Conservation (phyloP, 352 stramenopile genomes). For the Pythium aquatile region DNA sequence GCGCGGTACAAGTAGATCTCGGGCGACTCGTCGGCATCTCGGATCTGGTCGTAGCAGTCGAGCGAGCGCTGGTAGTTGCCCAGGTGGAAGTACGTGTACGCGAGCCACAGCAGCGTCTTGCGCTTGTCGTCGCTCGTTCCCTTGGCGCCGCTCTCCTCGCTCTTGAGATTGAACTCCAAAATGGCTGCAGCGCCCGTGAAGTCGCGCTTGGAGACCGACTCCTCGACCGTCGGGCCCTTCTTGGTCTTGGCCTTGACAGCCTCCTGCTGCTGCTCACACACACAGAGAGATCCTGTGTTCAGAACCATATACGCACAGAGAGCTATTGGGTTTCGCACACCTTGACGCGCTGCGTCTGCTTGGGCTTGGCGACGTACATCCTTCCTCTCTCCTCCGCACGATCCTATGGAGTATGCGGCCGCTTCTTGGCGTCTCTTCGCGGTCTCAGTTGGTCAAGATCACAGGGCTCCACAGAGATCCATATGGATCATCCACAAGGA, state of each 20-base stretch:
- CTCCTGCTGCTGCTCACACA: conserved; percentile 44
- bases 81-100: conserved; percentile 94
- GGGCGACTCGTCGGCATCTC: conserved; percentile 52
- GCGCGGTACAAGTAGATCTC: conserved; percentile 89
- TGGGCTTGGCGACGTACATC: conserved; percentile 83
- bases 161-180: conserved; percentile 94
- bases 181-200: conserved; percentile 94
- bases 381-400: neutral
- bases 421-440: conserved; percentile 5
- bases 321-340: conserved; percentile 10
- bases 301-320: neutral
- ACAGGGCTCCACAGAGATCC: conserved; percentile 14
- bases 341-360: conserved; percentile 70
- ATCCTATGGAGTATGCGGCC: neutral
- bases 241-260: conserved; percentile 71
- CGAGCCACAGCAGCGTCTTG: conserved; percentile 91
- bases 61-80: conserved; percentile 93
- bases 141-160: conserved; percentile 53
- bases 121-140: conserved; percentile 40
- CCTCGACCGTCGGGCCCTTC: conserved; percentile 72
- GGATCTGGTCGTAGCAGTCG: conserved; percentile 87
- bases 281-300: neutral
- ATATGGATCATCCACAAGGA: conserved; percentile 13
- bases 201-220: conserved; percentile 83
- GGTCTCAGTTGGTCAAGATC: neutral